Evolutionary conservation across 495 filamentous ascomycete species (phyloP).

Genomic region (Penicillium daleae): DNA sequence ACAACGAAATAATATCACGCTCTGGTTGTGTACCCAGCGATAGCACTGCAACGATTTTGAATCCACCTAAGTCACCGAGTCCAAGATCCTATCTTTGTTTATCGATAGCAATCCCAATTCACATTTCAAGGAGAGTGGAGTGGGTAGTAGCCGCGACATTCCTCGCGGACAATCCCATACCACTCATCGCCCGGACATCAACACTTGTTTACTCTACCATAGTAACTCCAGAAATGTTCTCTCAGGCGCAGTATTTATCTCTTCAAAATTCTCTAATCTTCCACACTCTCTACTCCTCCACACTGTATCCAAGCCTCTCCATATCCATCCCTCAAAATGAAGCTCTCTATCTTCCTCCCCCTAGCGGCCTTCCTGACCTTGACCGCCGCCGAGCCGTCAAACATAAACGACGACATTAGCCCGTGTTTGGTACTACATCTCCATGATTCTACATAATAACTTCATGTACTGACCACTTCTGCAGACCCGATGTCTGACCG

Average conservation of each 20-base stretch:
- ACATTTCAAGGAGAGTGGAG: conserved; percentile 9
- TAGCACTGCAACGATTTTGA: background rate
- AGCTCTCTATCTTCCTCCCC: conserved; percentile 32
- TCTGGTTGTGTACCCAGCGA: too few relatives aligned
- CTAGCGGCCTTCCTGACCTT: conserved; percentile 31
- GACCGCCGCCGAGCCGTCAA: conserved; percentile 20
- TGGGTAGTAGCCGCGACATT: conserved; percentile 8
- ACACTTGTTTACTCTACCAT: conserved; percentile 1
- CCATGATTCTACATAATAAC: background rate
- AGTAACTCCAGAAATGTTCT: background rate
- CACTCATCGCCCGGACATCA: conserved; percentile 9
- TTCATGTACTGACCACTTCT: conserved; percentile 12
- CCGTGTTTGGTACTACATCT: conserved; percentile 19
- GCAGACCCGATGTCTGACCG: conserved; percentile 25
- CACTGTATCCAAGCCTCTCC: background rate
- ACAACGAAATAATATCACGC: background rate
- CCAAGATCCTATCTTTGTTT: background rate
- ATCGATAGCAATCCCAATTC: background rate
- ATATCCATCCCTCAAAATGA: conserved; percentile 24
- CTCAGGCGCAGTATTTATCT: background rate
- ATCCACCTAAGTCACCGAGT: background rate
- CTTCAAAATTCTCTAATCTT: background rate
- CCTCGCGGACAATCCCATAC: conserved; percentile 11
- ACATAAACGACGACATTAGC: conserved; percentile 13
- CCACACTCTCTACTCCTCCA: too few relatives aligned